Evolutionary conservation across 768 basidiomycete species (phyloP), one percentile per base, ranked within the genome.

Genomic region (Auriscalpium microsporum): DNA sequence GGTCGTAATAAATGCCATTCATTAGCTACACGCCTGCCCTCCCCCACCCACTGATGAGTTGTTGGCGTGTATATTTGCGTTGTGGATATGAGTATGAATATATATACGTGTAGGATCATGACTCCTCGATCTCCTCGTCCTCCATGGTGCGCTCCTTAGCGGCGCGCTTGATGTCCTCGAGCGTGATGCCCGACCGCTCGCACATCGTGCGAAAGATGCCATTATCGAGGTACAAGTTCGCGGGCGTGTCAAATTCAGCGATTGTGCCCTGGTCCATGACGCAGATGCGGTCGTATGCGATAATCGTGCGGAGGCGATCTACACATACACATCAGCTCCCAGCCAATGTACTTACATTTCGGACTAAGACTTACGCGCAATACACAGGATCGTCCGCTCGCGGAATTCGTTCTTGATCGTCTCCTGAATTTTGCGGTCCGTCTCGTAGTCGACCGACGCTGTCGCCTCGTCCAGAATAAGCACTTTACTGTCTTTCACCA

Each of bases 381-480:
- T 94, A 68, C 88, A 92, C 14, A 94, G 70, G 53, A 94, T 80
- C 0, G 94, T 95, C 59, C 85, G 83, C 67, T 92, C 85, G 45
- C 77, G 72, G 73, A 95, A 97, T 72, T 88, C 86, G 49, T 75
- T 75, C 1, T 89, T 78, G 58, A 97, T 95, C 6, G 94, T 95
- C 59, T 87, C 79, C 66, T 96, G 94, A 57, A 98, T 93, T 67
- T 89, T 90, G 56, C 83, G 74, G 71, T 96, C 94, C 0, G 91
- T 94, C 69, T 90, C 90, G 61, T 85, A 87, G 62, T 93, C 90
- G 33, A 93, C 89, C 10, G 87, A 88, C n/a, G 89, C 89, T 49
- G 91, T 94, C 0, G 92, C 92, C 73, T 94, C 93, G 66, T 96
- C 94, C 10, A 97, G 75, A 47, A 96, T 83, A 49, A 94, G 82